Conservation (phyloP, 2,329 filamentous ascomycete species). For the Beauveria medogensis region DNA sequence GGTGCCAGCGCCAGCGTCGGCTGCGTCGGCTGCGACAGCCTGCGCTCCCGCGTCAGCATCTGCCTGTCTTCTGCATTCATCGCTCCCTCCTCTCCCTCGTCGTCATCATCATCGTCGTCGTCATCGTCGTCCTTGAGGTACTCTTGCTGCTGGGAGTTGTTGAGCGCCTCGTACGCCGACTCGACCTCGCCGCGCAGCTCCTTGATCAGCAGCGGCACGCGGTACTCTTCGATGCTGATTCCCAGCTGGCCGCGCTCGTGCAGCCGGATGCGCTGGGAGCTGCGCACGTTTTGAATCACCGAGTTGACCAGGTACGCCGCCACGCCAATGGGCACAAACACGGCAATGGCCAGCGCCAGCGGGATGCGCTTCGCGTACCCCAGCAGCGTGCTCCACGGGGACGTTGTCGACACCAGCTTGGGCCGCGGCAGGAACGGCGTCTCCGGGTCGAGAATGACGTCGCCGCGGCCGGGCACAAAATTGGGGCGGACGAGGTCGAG, state of each 20-base stretch:
- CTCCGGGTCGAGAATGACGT: slow-evolving; percentile 64
- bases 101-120: slow-evolving; percentile 17
- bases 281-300: slow-evolving; percentile 66
- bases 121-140: slow-evolving; percentile 49
- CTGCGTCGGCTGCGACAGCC: slow-evolving; percentile 37
- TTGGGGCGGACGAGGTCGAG: slow-evolving; percentile 61
- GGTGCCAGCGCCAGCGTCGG: slow-evolving; percentile 71
- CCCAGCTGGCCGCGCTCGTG: slow-evolving; percentile 67
- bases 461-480: slow-evolving; percentile 64
- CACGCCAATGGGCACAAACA: slow-evolving; percentile 69
- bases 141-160: slow-evolving; percentile 59
- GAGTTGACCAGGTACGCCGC: slow-evolving; percentile 68
- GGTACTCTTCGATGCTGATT: slow-evolving; percentile 61
- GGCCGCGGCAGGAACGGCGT: slow-evolving; percentile 49
- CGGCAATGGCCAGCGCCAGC: slow-evolving; percentile 52
- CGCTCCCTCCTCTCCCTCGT: slow-evolving; percentile 20
- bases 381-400: slow-evolving; percentile 22
- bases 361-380: slow-evolving; percentile 47
- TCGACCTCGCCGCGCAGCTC: slow-evolving; percentile 71
- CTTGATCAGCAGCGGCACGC: slow-evolving; percentile 67
- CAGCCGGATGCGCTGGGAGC: slow-evolving; percentile 63
- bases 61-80: slow-evolving; percentile 31
- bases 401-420: slow-evolving; percentile 20
- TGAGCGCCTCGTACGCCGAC: slow-evolving; percentile 66
- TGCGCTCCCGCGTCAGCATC: slow-evolving; percentile 33